Conservation (phyloP, 768 basidiomycete genomes). For the Cubamyces lactineus region DNA sequence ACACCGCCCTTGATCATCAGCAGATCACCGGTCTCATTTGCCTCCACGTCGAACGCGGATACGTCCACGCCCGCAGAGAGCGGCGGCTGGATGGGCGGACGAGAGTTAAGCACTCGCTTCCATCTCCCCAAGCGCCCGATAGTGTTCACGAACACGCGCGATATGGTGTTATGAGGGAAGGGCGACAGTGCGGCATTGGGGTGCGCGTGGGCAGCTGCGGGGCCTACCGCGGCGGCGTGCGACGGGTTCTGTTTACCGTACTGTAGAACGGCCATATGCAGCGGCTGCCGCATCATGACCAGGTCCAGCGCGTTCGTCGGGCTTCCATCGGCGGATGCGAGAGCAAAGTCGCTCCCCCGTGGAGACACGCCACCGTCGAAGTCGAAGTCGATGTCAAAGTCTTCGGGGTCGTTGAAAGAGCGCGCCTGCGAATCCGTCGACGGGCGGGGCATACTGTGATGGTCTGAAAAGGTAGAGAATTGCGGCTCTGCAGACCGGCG, state of each 20-base stretch:
- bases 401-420: constrained; percentile 48
- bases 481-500: constrained; percentile 29
- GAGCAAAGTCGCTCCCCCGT: constrained; percentile 16
- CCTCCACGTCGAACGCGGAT: constrained; percentile 73
- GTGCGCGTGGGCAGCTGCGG: constrained; percentile 34
- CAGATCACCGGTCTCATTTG: constrained; percentile 61
- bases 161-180: constrained; percentile 64
- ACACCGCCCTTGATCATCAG: constrained; percentile 63
- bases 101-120: constrained; percentile 73
- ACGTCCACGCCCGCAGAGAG: constrained; percentile 50
- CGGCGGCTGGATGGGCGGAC: constrained; percentile 40
- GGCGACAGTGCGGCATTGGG: constrained; percentile 52
- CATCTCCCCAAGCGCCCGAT: constrained; percentile 82
- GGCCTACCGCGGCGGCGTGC: constrained; percentile 16
- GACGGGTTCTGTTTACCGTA: constrained; percentile 44
- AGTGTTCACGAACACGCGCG: constrained; percentile 78
- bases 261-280: constrained; percentile 53
- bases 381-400: constrained; percentile 79
- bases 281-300: constrained; percentile 66
- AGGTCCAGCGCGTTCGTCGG: constrained; percentile 53
- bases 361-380: constrained; percentile 44
- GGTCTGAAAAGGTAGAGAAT: constrained; percentile 19
- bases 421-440: constrained; percentile 24
- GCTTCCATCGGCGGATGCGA: constrained; percentile 18
- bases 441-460: constrained; percentile 7